phyloP scores from a whole-genome alignment of 768 basidiomycete genomes.

The Xerocomellus intermedius region DNA sequence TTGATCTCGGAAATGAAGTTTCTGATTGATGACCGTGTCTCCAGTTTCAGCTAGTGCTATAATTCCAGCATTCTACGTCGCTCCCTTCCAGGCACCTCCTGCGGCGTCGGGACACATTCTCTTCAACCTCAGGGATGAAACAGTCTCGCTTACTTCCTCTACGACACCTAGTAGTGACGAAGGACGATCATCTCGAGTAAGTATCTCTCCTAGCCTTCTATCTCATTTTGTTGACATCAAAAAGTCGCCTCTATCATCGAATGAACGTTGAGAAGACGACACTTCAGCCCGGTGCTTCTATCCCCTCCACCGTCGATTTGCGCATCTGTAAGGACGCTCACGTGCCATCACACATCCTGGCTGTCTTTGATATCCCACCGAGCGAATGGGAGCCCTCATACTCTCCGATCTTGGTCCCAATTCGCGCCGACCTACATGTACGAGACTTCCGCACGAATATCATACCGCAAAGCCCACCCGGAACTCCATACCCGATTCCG shows the following conservation, averaged over 20 bases:
- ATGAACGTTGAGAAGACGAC: conserved; percentile 34
- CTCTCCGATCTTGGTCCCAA: conserved; percentile 50
- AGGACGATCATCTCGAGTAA: conserved; percentile 32
- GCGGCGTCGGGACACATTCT: conserved; percentile 16
- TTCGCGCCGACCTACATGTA: conserved; percentile 48
- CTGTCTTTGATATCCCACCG: conserved; percentile 38
- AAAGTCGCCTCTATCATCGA: conserved; percentile 31
- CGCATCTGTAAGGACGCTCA: conserved; percentile 43
- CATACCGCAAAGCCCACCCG: conserved; percentile 33
- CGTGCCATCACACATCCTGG: conserved; percentile 58
- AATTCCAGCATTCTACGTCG: conserved; percentile 2
- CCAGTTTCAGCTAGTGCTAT: conserved; percentile 14
- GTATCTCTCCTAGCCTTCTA: neutral
- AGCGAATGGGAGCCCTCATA: conserved; percentile 29
- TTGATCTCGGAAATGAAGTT: conserved; percentile 18
- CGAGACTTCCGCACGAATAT: conserved; percentile 38
- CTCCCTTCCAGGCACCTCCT: conserved; percentile 12
- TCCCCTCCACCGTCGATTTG: conserved; percentile 50
- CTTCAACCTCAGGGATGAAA: conserved; percentile 15
- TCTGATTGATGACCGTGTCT: conserved; percentile 20
- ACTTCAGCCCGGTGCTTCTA: conserved; percentile 21
- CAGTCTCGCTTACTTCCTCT: conserved; percentile 28
- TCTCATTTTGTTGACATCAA: conserved; percentile 6
- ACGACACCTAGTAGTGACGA: conserved; percentile 14
- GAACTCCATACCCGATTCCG: conserved; percentile 35